Percentiles rank a stretch among this genome's conserved stretches.
Evolutionary conservation across 305 asterid genomes (phyloP).

Genomic region (Fraxinus xanthoxyloides): DNA sequence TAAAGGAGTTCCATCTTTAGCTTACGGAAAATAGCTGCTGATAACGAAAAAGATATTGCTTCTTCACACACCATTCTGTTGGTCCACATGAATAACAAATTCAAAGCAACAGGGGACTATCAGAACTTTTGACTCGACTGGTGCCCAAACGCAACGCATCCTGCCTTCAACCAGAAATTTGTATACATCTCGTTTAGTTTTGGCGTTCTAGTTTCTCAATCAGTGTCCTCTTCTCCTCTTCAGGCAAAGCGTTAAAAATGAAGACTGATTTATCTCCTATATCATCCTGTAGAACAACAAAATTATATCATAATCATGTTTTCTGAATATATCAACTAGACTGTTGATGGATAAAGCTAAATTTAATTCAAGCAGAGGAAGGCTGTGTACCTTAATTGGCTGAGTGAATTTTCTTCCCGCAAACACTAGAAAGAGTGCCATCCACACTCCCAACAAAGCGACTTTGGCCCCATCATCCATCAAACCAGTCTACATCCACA

Average conservation of each 20-base stretch:
- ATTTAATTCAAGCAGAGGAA: constrained; percentile 3
- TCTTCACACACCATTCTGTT: background rate
- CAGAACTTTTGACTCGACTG: background rate
- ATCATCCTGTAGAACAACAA: constrained; percentile 62
- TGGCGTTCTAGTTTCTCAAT: constrained; percentile 51
- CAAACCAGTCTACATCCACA: constrained; percentile 53
- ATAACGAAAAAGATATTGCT: background rate
- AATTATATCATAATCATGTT: background rate
- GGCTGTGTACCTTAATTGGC: constrained; percentile 66
- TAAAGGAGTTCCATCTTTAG: background rate
- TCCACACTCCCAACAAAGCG: constrained; percentile 65
- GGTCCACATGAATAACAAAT: background rate
- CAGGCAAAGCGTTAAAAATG: constrained; percentile 66
- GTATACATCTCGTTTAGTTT: constrained; percentile 11
- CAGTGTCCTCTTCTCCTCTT: constrained; percentile 57
- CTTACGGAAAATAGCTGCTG: background rate
- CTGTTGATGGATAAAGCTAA: background rate
- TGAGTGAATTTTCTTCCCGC: constrained; percentile 95
- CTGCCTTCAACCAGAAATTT: background rate
- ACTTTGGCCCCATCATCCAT: constrained; percentile 74
- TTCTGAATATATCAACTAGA: background rate
- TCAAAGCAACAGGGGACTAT: background rate
- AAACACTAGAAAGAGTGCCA: constrained; percentile 70
- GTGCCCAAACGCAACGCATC: background rate
- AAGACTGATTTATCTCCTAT: constrained; percentile 93